Conservation (phyloP, 192 early-diverging fungal species). For the Obelidium mucronatum region DNA sequence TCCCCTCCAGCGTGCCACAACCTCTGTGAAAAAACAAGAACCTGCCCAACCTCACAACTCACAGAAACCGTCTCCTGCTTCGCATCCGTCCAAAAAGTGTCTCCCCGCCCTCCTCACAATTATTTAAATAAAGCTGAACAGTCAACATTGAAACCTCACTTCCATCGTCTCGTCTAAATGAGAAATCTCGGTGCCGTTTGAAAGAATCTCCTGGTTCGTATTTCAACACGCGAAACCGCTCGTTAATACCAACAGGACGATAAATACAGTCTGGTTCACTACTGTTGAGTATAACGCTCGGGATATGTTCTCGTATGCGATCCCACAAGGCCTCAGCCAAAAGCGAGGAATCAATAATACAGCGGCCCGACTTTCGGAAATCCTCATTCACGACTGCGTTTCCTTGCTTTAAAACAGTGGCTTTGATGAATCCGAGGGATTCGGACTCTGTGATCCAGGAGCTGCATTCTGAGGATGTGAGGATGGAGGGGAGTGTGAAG, state of each 20-base stretch:
- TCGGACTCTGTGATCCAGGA: conserved; percentile 13
- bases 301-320: not conserved
- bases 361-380: conserved; percentile 25
- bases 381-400: conserved; percentile 15
- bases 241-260: no score
- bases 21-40: conserved; percentile 36
- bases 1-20: conserved; percentile 35
- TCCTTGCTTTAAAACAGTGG: conserved; percentile 22
- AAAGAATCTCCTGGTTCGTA: conserved; percentile 41
- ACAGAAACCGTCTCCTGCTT: not conserved
- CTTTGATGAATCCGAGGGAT: conserved; percentile 26
- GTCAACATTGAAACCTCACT: conserved; percentile 32
- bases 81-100: conserved; percentile 33
- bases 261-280: no score
- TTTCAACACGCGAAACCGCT: conserved; percentile 39
- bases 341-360: conserved; percentile 23
- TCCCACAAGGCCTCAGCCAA: conserved; percentile 21
- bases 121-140: conserved; percentile 45
- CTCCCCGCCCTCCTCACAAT: conserved; percentile 33
- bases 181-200: conserved; percentile 38
- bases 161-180: conserved; percentile 6
- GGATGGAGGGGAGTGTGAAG: conserved; percentile 16
- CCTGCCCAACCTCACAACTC: conserved; percentile 14
- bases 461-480: conserved; percentile 31
- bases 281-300: no score